Percentiles rank a stretch among this genome's conserved stretches.
phyloP scores from a whole-genome alignment of 83 land plant species.

The Larix sibirica region DNA sequence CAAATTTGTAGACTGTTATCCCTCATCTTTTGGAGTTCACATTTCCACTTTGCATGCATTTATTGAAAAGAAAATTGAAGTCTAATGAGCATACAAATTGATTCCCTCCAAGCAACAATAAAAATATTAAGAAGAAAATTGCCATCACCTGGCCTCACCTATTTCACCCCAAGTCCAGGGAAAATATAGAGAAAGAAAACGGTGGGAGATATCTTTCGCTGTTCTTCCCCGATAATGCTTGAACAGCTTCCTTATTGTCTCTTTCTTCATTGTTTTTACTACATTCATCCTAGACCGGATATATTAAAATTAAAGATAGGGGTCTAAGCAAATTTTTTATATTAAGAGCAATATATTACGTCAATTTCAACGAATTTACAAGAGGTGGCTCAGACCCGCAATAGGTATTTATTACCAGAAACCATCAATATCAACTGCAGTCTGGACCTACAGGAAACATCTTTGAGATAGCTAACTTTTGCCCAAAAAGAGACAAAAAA shows the following conservation, averaged over 20 bases:
- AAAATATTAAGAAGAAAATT: too few relatives aligned
- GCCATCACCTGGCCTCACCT: background rate
- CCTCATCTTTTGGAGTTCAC: too few relatives aligned
- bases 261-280: background rate
- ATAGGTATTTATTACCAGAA: background rate
- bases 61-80: too few relatives aligned
- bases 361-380: background rate
- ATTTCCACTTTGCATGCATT: too few relatives aligned
- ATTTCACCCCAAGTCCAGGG: background rate
- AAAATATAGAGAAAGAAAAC: background rate
- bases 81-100: too few relatives aligned
- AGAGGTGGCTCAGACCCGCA: background rate
- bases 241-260: background rate
- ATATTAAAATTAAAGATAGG: background rate
- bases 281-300: background rate
- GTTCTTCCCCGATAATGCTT: background rate
- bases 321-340: background rate
- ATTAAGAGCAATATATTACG: background rate
- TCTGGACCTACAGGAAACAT: background rate
- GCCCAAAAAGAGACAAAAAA: background rate
- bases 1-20: too few relatives aligned
- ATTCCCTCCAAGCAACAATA: too few relatives aligned
- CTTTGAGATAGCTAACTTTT: background rate
- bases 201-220: background rate
- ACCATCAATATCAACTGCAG: background rate